Percentiles rank a stretch among this genome's conserved stretches.
Evolutionary conservation across 2,329 filamentous ascomycete genomes (phyloP).

Genomic region (Myriosclerotinia curreyana): DNA sequence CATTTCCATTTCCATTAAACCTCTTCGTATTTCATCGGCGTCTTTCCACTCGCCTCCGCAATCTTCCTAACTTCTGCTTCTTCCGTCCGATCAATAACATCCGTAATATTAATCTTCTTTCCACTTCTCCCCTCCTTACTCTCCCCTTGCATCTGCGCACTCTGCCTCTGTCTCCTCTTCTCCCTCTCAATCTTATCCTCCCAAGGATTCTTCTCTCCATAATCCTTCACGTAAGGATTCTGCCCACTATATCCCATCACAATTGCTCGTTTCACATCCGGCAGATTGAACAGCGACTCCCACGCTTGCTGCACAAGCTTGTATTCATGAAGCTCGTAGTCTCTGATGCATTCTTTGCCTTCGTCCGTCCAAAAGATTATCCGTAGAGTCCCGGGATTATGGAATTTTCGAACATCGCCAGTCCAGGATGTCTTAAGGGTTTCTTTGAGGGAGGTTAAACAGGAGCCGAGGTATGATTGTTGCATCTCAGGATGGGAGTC

Average conservation of each 20-base stretch:
- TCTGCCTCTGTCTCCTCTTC: constrained; percentile 18
- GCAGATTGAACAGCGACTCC: constrained; percentile 29
- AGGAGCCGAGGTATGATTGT: constrained; percentile 32
- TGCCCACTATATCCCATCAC: constrained; percentile 34
- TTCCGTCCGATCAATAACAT: constrained; percentile 11
- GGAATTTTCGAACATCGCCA: constrained; percentile 32
- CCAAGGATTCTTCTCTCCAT: constrained; percentile 27
- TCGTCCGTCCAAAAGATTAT: constrained; percentile 34
- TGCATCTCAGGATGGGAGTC: constrained; percentile 36
- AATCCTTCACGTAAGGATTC: constrained; percentile 32
- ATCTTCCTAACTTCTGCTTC: constrained; percentile 19
- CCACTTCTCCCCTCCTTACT: constrained; percentile 17
- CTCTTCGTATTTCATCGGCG: constrained; percentile 13
- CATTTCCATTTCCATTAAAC: background rate
- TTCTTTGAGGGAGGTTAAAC: constrained; percentile 29
- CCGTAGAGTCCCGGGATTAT: constrained; percentile 30
- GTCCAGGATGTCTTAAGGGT: constrained; percentile 32
- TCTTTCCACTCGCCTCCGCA: constrained; percentile 18
- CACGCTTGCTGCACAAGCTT: constrained; percentile 31
- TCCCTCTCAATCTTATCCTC: constrained; percentile 27
- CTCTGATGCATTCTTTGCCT: constrained; percentile 31
- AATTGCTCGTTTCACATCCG: constrained; percentile 31
- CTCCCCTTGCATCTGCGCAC: constrained; percentile 5
- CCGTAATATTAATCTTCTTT: background rate
- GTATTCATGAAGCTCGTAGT: constrained; percentile 34